Evolutionary conservation across 1,284 basidiomycete genomes (phyloP).

Genomic region (Moesziomyces sp.): DNA sequence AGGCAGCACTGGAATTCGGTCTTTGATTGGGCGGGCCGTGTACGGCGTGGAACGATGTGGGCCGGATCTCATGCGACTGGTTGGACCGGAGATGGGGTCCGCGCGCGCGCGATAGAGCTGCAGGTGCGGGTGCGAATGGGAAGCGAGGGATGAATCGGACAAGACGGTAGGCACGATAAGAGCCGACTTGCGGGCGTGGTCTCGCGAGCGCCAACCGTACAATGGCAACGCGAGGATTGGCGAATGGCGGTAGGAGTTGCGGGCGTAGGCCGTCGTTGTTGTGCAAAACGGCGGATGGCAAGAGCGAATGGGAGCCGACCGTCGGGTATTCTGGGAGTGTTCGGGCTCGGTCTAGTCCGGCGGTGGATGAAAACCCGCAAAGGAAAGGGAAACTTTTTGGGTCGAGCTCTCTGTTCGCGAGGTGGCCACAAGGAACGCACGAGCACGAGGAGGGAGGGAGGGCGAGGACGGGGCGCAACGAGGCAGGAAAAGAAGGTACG

Average conservation of each 20-base stretch:
- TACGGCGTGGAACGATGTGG: not conserved
- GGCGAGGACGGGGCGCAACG: no score
- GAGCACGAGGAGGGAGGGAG: no score
- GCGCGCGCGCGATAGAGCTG: no score
- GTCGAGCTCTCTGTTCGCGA: no score
- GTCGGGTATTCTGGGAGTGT: not conserved
- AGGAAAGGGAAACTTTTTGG: not conserved
- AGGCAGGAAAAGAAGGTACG: no score
- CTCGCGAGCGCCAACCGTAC: no score
- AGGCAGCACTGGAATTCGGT: not conserved
- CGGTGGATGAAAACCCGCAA: not conserved
- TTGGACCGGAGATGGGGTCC: not conserved
- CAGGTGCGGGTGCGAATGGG: not conserved
- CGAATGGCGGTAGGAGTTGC: not conserved
- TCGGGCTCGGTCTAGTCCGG: not conserved
- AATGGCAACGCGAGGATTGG: not conserved
- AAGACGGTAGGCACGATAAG: conserved; percentile 2
- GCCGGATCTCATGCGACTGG: not conserved
- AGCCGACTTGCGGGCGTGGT: not conserved
- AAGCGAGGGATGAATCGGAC: not conserved
- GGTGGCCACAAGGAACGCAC: no score
- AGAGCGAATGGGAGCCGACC: not conserved
- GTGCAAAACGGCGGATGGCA: not conserved
- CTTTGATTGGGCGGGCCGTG: not conserved
- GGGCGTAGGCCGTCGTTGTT: no score